phyloP scores from a whole-genome alignment of 805 yeast genomes.

The Hanseniaspora osmophila region DNA sequence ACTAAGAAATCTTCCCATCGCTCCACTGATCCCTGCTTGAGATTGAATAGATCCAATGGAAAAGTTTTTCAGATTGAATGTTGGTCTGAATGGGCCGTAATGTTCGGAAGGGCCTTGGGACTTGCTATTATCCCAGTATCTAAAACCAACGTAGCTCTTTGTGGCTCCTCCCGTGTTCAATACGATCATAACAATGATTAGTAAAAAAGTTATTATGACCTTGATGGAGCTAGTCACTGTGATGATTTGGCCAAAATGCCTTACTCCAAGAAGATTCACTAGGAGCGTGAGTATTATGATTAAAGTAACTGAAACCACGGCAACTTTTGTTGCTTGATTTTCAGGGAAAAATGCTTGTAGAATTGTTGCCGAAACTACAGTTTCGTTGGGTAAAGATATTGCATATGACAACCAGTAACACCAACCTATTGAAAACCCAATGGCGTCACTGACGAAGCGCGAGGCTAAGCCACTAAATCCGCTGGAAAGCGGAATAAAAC shows the following conservation, averaged over 20 bases:
- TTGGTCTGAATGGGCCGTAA: constrained; percentile 60
- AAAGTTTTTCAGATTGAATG: constrained; percentile 44
- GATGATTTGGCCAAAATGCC: constrained; percentile 63
- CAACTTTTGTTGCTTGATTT: constrained; percentile 31
- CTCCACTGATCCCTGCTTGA: constrained; percentile 41
- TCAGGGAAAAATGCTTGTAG: constrained; percentile 49
- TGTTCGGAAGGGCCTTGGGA: constrained; percentile 19
- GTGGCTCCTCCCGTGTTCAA: constrained; percentile 44
- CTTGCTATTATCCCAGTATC: constrained; percentile 43
- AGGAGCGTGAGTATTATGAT: constrained; percentile 32
- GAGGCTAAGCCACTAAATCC: constrained; percentile 52
- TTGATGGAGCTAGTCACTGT: constrained; percentile 47
- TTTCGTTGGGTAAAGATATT: constrained; percentile 47
- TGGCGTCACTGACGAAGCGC: constrained; percentile 49
- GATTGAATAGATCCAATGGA: constrained; percentile 31
- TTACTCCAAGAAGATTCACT: constrained; percentile 52
- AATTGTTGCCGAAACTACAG: constrained; percentile 49
- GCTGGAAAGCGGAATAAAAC: constrained; percentile 46
- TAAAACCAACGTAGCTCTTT: constrained; percentile 36
- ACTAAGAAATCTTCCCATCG: constrained; percentile 42
- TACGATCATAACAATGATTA: constrained; percentile 48
- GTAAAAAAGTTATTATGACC: constrained; percentile 32
- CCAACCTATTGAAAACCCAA: constrained; percentile 59
- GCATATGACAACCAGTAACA: constrained; percentile 43
- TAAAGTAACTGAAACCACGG: constrained; percentile 57